phyloP scores from a whole-genome alignment of 2,329 filamentous ascomycete species.

The Penicillium sp. region DNA sequence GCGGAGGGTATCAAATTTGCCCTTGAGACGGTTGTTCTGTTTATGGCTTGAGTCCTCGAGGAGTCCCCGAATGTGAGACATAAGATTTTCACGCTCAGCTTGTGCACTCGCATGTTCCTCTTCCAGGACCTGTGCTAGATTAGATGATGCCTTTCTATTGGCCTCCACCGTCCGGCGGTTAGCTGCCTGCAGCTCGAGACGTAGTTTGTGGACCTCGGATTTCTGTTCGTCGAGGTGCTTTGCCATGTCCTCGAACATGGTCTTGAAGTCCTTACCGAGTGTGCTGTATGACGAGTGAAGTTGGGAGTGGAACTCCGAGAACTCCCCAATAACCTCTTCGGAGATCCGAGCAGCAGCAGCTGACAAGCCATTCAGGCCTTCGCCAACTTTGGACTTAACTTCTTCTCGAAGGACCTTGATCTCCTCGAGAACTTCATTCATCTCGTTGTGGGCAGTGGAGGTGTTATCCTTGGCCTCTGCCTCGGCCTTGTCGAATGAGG shows the following conservation, averaged over 20 bases:
- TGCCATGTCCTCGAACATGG: constrained; percentile 77
- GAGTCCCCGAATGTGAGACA: constrained; percentile 74
- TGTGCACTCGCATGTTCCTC: constrained; percentile 74
- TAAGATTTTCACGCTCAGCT: constrained; percentile 69
- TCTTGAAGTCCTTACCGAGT: constrained; percentile 82
- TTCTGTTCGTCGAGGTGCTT: constrained; percentile 74
- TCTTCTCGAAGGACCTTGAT: constrained; percentile 87
- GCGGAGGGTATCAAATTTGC: constrained; percentile 62
- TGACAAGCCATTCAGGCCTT: constrained; percentile 80
- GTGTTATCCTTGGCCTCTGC: constrained; percentile 59
- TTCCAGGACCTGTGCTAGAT: constrained; percentile 67
- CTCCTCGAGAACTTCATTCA: constrained; percentile 88
- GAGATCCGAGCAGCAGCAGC: constrained; percentile 84
- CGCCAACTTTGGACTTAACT: constrained; percentile 81
- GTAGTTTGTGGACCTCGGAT: constrained; percentile 70
- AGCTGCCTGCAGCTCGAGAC: constrained; percentile 69
- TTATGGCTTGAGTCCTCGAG: constrained; percentile 71
- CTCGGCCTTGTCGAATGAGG: constrained; percentile 67
- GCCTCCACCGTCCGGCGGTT: constrained; percentile 67
- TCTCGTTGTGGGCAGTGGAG: constrained; percentile 67
- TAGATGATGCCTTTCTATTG: constrained; percentile 64
- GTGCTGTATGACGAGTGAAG: constrained; percentile 81
- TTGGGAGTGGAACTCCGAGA: constrained; percentile 77
- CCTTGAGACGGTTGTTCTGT: constrained; percentile 70
- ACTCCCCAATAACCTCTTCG: constrained; percentile 81